Evolutionary conservation across 352 stramenopile genomes (phyloP).

Genomic region (Phytophthora megakarya): DNA sequence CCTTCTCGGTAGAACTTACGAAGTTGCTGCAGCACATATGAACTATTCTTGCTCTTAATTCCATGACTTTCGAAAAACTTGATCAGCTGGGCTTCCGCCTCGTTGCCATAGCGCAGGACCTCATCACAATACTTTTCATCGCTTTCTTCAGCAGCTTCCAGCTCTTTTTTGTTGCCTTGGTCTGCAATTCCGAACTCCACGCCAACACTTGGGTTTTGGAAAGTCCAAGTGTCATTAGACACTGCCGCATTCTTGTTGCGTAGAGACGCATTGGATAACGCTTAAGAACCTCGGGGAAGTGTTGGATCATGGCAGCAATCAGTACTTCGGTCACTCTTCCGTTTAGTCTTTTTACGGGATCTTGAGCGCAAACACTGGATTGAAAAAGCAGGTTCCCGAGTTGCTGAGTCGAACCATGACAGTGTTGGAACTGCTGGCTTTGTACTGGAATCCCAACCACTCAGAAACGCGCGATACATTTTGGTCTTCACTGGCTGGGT

Average conservation of each 20-base stretch:
- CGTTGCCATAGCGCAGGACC: too few relatives aligned
- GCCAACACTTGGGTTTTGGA: conserved; percentile 8
- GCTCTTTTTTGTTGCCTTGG: too few relatives aligned
- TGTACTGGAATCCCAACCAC: not conserved
- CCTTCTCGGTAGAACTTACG: too few relatives aligned
- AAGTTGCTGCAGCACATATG: too few relatives aligned
- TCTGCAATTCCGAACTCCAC: conserved; percentile 6
- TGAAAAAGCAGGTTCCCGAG: conserved; percentile 1
- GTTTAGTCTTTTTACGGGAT: conserved; percentile 11
- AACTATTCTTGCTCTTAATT: too few relatives aligned
- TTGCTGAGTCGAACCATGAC: conserved; percentile 2
- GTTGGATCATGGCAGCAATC: not conserved
- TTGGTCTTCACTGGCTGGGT: conserved; percentile 8
- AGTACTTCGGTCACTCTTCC: conserved; percentile 1
- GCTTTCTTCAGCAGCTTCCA: not conserved
- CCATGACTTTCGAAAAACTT: too few relatives aligned
- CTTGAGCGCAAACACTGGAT: conserved; percentile 9
- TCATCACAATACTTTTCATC: not conserved
- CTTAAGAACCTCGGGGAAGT: conserved; percentile 3
- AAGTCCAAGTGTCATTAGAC: not conserved
- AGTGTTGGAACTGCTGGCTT: not conserved
- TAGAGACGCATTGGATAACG: conserved; percentile 14
- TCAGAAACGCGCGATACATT: not conserved
- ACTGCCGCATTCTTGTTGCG: not conserved
- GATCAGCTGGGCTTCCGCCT: too few relatives aligned